A percentile compares a stretch with the other conserved stretches of the same genome.
phyloP scores from a whole-genome alignment of 179 eudicot species.

The Heliamphora pulchella region DNA sequence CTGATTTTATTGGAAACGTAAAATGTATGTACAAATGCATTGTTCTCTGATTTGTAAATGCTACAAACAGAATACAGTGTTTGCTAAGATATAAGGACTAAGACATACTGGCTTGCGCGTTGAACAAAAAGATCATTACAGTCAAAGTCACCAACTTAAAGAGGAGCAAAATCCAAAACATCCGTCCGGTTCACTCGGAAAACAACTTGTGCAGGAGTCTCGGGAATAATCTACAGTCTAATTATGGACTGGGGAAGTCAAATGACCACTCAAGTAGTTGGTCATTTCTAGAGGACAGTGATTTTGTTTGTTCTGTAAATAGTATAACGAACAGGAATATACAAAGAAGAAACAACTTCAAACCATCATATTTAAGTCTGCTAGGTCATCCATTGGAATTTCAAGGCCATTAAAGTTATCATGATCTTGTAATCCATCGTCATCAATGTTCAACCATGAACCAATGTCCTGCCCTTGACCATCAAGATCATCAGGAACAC shows the following conservation, averaged over 20 bases:
- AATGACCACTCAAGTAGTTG: constrained; percentile 25
- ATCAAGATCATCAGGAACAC: constrained; percentile 44
- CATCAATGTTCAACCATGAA: constrained; percentile 72
- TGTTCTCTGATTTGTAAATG: constrained; percentile 37
- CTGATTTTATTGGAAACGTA: constrained; percentile 39
- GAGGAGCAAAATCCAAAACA: constrained; percentile 27
- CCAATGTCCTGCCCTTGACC: constrained; percentile 59
- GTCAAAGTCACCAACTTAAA: constrained; percentile 32
- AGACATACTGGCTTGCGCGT: constrained; percentile 24
- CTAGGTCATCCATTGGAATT: constrained; percentile 74
- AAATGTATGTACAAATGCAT: constrained; percentile 34
- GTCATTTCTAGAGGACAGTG: constrained; percentile 21
- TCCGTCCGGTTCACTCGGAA: constrained; percentile 19
- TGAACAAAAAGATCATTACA: constrained; percentile 38
- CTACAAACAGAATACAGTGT: constrained; percentile 38
- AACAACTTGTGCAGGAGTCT: constrained; percentile 25
- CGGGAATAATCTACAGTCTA: constrained; percentile 40
- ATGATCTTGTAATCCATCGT: constrained; percentile 50
- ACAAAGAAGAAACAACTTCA: constrained; percentile 37
- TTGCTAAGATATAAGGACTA: constrained; percentile 32
- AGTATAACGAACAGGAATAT: constrained; percentile 34
- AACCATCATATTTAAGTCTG: constrained; percentile 60
- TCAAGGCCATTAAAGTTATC: constrained; percentile 54
- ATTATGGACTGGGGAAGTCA: constrained; percentile 16
- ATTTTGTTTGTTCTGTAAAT: constrained; percentile 24